Percentiles rank a stretch among this genome's conserved stretches.
Evolutionary conservation across 306 rosid species (phyloP).

Genomic region (Heteromeles arbutifolia): DNA sequence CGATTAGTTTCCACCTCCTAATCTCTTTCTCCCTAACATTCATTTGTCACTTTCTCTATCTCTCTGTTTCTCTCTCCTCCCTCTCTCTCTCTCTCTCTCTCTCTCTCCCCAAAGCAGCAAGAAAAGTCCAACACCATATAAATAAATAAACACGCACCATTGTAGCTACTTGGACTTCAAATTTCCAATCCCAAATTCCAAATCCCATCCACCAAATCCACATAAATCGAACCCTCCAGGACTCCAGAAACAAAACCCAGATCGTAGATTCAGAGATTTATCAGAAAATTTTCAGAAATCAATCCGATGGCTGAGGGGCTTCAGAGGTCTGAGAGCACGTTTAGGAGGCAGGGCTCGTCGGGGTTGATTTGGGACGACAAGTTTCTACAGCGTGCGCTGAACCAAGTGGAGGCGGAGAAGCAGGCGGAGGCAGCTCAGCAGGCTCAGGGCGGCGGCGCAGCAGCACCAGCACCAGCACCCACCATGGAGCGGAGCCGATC

Average conservation of each 20-base stretch:
- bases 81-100: not conserved
- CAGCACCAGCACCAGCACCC: slow-evolving; percentile 4
- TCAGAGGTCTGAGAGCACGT: slow-evolving; percentile 63
- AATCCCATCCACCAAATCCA: not conserved
- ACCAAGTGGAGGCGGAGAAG: slow-evolving; percentile 12
- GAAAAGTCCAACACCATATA: slow-evolving; percentile 15
- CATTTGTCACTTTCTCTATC: slow-evolving; percentile 20
- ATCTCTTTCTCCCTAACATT: not conserved
- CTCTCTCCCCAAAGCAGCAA: not conserved
- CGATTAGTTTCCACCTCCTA: not conserved
- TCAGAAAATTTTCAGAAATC: slow-evolving; percentile 1
- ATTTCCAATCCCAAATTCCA: not conserved
- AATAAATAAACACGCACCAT: not conserved
- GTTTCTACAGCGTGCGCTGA: slow-evolving; percentile 25
- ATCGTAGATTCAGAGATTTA: not conserved
- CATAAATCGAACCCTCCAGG: not conserved
- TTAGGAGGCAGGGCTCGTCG: slow-evolving; percentile 73
- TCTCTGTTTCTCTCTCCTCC: not conserved
- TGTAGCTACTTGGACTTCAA: not conserved
- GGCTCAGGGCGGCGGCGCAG: not conserved
- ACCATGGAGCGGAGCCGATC: slow-evolving; percentile 34
- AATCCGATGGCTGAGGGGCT: slow-evolving; percentile 41
- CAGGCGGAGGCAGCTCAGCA: slow-evolving; percentile 3
- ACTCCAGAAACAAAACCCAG: not conserved
- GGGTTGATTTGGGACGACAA: slow-evolving; percentile 71